A percentile compares a stretch with the other conserved stretches of the same genome.
These are phyloP conservation scores for Chytriomyces confervae DNA, from an alignment of 192 early-diverging fungal species.

Conservation along the genomic window DNA sequence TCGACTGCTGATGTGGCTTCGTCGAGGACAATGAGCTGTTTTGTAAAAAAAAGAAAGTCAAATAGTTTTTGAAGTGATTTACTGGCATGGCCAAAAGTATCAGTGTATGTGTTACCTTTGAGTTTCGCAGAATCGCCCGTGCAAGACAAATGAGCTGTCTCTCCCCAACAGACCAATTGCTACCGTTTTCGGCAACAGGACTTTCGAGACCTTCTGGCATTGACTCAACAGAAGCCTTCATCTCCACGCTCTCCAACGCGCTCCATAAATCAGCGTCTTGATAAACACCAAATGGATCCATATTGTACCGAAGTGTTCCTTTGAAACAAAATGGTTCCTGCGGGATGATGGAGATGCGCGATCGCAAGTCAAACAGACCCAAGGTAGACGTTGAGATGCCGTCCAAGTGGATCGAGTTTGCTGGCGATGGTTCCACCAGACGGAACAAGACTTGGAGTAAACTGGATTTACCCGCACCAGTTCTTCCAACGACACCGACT, in stretches of 20 bases:
- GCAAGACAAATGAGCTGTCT: slow-evolving; percentile 77
- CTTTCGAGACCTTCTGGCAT: slow-evolving; percentile 52
- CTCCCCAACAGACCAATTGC: slow-evolving; percentile 76
- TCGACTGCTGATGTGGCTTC: slow-evolving; percentile 56
- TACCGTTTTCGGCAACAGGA: slow-evolving; percentile 73
- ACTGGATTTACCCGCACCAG: slow-evolving; percentile 72
- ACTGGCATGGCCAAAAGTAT: neutral
- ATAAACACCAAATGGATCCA: slow-evolving; percentile 70
- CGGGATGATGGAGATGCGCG: slow-evolving; percentile 61
- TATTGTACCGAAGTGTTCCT: slow-evolving; percentile 71
- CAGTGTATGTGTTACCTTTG: neutral
- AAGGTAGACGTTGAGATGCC: slow-evolving; percentile 65
- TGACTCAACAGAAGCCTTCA: slow-evolving; percentile 42
- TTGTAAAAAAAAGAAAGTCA: neutral
- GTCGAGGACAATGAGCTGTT: slow-evolving; percentile 52
- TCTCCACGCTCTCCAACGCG: slow-evolving; percentile 53
- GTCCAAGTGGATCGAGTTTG: slow-evolving; percentile 68
- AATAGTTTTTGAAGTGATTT: neutral
- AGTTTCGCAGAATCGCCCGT: slow-evolving; percentile 51
- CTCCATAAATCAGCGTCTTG: slow-evolving; percentile 69
- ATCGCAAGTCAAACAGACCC: slow-evolving; percentile 62
- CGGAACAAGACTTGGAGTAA: slow-evolving; percentile 68
- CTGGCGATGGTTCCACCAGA: slow-evolving; percentile 64
- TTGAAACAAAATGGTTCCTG: slow-evolving; percentile 65
- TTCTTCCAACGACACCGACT: slow-evolving; percentile 77